These are phyloP conservation scores for Tricholoma sp. DNA, from an alignment of 768 basidiomycete species.

Conservation along the genomic window DNA sequence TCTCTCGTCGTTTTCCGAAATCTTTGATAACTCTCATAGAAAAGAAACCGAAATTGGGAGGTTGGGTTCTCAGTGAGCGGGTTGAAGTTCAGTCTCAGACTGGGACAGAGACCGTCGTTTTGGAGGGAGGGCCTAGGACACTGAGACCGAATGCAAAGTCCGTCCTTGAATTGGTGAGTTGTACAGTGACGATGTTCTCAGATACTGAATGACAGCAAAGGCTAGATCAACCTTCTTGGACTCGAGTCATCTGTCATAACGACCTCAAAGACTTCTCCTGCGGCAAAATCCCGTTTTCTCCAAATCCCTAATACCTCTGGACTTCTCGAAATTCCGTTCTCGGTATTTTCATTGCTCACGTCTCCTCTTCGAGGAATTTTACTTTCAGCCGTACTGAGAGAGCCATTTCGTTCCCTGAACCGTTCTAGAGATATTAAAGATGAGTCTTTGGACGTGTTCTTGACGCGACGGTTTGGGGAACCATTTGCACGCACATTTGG, in stretches of 20 bases:
- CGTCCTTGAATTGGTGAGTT: conserved; percentile 74
- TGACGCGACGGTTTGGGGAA: conserved; percentile 68
- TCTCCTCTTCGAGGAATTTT: conserved; percentile 41
- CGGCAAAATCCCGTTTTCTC: conserved; percentile 76
- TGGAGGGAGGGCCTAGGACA: conserved; percentile 88
- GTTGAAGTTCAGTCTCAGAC: conserved; percentile 32
- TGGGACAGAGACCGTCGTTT: conserved; percentile 38
- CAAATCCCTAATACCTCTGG: conserved; percentile 47
- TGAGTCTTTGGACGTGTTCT: conserved; percentile 77
- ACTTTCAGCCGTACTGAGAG: conserved; percentile 49
- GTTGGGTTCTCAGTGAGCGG: conserved; percentile 75
- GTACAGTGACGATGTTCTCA: neutral
- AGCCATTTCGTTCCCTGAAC: conserved; percentile 50
- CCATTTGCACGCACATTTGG: conserved; percentile 70
- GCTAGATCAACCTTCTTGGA: conserved; percentile 72
- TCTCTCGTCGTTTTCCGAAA: conserved; percentile 59
- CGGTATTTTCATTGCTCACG: conserved; percentile 29
- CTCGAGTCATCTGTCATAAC: conserved; percentile 58
- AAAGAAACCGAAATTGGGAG: conserved; percentile 59
- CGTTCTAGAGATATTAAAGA: conserved; percentile 43
- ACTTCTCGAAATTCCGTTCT: conserved; percentile 47
- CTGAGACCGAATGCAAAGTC: conserved; percentile 71
- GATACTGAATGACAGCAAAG: conserved; percentile 9
- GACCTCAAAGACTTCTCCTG: conserved; percentile 60
- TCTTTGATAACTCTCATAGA: conserved; percentile 68